A percentile compares a stretch with the other conserved stretches of the same genome.
Evolutionary conservation across 2,329 filamentous ascomycete genomes (phyloP).

Genomic region (Penicillium corylophilum): DNA sequence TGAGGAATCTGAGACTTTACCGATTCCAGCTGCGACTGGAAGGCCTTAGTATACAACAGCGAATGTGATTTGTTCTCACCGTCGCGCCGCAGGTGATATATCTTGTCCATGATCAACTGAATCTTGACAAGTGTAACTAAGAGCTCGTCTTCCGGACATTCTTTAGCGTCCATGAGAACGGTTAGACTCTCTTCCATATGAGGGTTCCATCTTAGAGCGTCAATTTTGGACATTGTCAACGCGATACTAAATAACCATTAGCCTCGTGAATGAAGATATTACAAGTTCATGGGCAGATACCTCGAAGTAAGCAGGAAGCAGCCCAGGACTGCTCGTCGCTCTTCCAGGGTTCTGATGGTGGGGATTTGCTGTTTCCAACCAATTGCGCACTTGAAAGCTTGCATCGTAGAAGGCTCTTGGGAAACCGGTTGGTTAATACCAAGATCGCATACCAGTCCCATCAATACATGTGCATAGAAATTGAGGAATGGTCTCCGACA

Average conservation of each 20-base stretch:
- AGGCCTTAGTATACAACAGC: slow-evolving; percentile 18
- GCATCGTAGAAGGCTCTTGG: slow-evolving; percentile 17
- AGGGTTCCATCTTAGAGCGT: slow-evolving; percentile 57
- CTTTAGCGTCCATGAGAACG: slow-evolving; percentile 46
- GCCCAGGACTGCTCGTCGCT: slow-evolving; percentile 51
- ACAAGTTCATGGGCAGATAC: slow-evolving; percentile 29
- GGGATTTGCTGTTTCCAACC: slow-evolving; percentile 15
- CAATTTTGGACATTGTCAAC: slow-evolving; percentile 35
- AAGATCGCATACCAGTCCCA: slow-evolving; percentile 24
- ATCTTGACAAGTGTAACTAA: slow-evolving; percentile 38
- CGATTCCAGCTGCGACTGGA: slow-evolving; percentile 22
- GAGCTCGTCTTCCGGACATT: slow-evolving; percentile 52
- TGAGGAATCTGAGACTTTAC: slow-evolving; percentile 20
- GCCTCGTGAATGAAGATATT: background rate
- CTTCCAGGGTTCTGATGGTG: slow-evolving; percentile 47
- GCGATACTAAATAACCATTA: slow-evolving; percentile 30
- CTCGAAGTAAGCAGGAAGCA: slow-evolving; percentile 47
- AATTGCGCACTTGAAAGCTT: slow-evolving; percentile 21
- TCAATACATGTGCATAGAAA: slow-evolving; percentile 22
- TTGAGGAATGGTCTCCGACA: slow-evolving; percentile 19
- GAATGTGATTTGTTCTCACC: slow-evolving; percentile 10
- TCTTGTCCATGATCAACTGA: slow-evolving; percentile 22
- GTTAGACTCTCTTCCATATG: slow-evolving; percentile 60
- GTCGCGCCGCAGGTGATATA: slow-evolving; percentile 18
- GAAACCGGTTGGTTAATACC: slow-evolving; percentile 22